These are phyloP conservation scores for Ustilago hordei DNA, from an alignment of 1,284 basidiomycete genomes.

Conservation along the genomic window DNA sequence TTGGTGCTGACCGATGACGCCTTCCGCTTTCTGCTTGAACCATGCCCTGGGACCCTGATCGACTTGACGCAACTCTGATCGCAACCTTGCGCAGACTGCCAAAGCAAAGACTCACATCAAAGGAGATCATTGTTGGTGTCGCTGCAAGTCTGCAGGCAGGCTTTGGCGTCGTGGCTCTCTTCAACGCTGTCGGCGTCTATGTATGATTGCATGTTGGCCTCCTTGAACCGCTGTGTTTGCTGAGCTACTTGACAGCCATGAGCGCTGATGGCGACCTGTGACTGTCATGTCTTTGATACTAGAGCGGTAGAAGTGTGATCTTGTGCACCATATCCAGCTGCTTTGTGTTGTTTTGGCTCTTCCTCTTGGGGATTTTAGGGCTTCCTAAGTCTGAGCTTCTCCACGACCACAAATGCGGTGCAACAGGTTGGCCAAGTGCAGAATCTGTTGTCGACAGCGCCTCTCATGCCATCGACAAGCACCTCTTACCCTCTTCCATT, in stretches of 20 bases:
- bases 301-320: background rate
- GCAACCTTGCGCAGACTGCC: constrained; percentile 43
- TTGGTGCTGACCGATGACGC: background rate
- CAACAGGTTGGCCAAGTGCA: background rate
- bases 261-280: too few species aligned
- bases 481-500: background rate
- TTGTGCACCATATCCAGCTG: background rate
- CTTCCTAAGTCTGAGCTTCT: background rate
- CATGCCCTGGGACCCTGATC: background rate
- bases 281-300: too few species aligned
- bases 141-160: constrained; percentile 57
- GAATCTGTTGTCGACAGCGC: background rate
- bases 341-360: background rate
- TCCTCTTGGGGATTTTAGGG: background rate
- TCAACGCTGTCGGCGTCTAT: constrained; percentile 66
- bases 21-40: background rate
- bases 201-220: constrained; percentile 25
- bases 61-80: background rate
- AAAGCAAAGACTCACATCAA: constrained; percentile 29
- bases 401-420: background rate
- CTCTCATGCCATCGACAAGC: background rate
- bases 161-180: constrained; percentile 61
- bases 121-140: constrained; percentile 48
- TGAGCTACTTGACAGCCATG: too few species aligned
- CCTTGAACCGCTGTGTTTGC: too few species aligned